Conservation (phyloP, 2,329 filamentous ascomycete species). For the Trichophyton rubrum region DNA sequence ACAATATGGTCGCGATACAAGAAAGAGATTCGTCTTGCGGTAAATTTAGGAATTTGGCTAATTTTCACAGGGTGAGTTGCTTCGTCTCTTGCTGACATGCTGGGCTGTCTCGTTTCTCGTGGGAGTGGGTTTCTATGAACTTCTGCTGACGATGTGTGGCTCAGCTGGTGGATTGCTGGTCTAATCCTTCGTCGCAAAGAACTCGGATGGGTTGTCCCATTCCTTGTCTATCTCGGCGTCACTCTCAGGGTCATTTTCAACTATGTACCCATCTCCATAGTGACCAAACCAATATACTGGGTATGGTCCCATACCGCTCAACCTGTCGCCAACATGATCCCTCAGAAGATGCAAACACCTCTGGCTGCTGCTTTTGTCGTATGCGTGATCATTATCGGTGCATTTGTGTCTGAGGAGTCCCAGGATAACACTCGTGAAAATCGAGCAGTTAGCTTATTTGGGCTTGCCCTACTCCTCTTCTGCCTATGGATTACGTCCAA, state of each 20-base stretch:
- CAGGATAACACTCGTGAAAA: constrained; percentile 67
- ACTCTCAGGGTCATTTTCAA: constrained; percentile 61
- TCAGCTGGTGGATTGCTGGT: constrained; percentile 63
- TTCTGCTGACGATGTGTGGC: neutral
- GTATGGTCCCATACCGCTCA: constrained; percentile 56
- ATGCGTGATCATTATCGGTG: constrained; percentile 61
- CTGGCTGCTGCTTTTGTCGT: constrained; percentile 53
- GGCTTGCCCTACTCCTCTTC: constrained; percentile 57
- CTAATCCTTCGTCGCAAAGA: constrained; percentile 60
- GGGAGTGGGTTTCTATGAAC: neutral
- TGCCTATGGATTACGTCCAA: constrained; percentile 58
- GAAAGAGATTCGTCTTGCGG: constrained; percentile 23
- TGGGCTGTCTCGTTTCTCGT: neutral
- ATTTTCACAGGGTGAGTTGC: constrained; percentile 42
- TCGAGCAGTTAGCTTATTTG: constrained; percentile 69
- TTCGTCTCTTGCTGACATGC: neutral
- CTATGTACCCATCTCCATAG: constrained; percentile 54
- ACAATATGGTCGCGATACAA: constrained; percentile 3
- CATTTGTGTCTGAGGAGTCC: constrained; percentile 59
- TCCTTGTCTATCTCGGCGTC: constrained; percentile 66
- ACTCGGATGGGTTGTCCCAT: constrained; percentile 71
- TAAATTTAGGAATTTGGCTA: constrained; percentile 38
- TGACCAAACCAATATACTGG: constrained; percentile 54
- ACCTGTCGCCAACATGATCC: constrained; percentile 48
- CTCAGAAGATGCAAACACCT: constrained; percentile 51